Evolutionary conservation across 2,329 filamentous ascomycete genomes (phyloP), one percentile per base, ranked within the genome.

Genomic region (Diaporthe caulivora): DNA sequence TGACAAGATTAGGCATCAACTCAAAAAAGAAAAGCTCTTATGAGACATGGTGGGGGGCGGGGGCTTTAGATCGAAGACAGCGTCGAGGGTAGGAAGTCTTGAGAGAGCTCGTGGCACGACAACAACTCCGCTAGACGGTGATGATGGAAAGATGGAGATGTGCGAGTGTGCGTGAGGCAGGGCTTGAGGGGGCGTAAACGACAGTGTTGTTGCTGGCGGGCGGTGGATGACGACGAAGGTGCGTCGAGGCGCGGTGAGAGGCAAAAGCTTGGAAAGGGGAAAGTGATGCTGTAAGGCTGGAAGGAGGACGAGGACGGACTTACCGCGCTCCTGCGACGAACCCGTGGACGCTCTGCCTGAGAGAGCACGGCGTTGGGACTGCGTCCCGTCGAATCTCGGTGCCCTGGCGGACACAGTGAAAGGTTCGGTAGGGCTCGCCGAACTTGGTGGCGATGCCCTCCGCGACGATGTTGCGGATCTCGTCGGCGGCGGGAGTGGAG

Each of bases 391-490:
- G 73, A 29, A 74, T 72, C 57, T 70, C 26, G 6, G 68, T 42
- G 7, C 67, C 42, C n/a, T 65, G 21, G 18, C 70, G 31, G 26
- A 44, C 26, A 26, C 47, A 31, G 4, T 70, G 73, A 24, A 67
- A 74, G 37, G 31, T 34, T 21, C 73, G 70, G 55, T 72, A 72
- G 6, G 42, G 40, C 29, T 72, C 54, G 40, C 64, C 49, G 40
- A 69, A 70, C 26, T 62, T 69, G 8, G 69, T 57, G 47, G 73
- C 73, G 55, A 74, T 65, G 11, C 54, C 70, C 44, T 74, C 73
- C 3, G 73, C 73, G 6, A 74, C 64, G 49, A 74, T 72, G 37
- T 54, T 68, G 31, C 70, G 62, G 37, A 74, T 57, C 62, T 74
- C 70, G 49, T 74, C 70, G 26, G 62, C 65, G 55, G 70, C 54